Evolutionary conservation across 345 rosid genomes (phyloP), one percentile per base, ranked within the genome.

Genomic region (Heritiera littoralis): DNA sequence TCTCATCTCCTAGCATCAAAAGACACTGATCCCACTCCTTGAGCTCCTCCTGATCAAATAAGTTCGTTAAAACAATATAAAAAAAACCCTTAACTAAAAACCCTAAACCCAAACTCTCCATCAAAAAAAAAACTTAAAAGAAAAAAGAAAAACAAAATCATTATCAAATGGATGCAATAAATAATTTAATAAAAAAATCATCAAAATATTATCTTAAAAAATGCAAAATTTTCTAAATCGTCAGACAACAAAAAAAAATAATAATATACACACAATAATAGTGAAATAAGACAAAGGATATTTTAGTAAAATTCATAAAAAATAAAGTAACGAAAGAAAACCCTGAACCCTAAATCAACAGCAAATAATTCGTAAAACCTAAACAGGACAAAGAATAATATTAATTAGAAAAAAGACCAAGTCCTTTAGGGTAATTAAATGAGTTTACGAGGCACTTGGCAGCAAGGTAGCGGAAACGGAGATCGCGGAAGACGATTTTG

Each of bases 21-120:
- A 96, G 88, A 82, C 99, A 94, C 80, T 94, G 98, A 80, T 96
- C 98, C 99, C 99, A 93, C 83, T 95, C 99, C 82, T 91, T 95
- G 79, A 95, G 81, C 81, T 95, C 98, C 86, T 96, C 98, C 99
- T 94, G 84, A 58, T 67, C 35, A 80, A 56, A 74, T 64, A 82
- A 40, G 61, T 2, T 32, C 48, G 54, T 32, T 54, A 72, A 54
- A 72, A 28, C 1, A 30, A 28, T 60, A 28, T 1, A 72, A 32
- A 30, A 12, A 13, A 66, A n/a, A 35, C 1, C 1, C 41, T 18
- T 0, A 1, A 72, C 54, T 58, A 51, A 74, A 73, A 85, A 81
- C 81, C 79, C 81, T 74, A 80, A 51, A 56, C 28, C 65, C 80
- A 40, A 76, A 56, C 35, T 46, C 76, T 66, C 4, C 68, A 46